Evolutionary conservation across 2,329 filamentous ascomycete genomes (phyloP), one percentile per base, ranked within the genome.

Genomic region (Leptographium flavum): DNA sequence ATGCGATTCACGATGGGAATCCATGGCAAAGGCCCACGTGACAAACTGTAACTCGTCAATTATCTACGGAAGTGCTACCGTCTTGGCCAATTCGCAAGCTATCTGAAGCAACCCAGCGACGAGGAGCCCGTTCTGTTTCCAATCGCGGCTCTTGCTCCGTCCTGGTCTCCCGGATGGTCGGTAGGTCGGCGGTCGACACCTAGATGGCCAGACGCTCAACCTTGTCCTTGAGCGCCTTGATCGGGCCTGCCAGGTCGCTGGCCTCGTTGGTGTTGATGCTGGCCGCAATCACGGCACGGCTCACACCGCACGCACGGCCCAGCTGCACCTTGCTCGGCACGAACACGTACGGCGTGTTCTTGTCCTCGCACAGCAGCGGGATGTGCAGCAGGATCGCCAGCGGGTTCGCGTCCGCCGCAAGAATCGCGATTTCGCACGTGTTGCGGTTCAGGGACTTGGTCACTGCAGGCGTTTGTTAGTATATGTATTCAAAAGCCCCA

Each of bases 121-220:
- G n/a, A n/a, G n/a, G n/a, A n/a, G n/a, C n/a, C n/a, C n/a, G n/a
- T n/a, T n/a, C n/a, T n/a, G n/a, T n/a, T n/a, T n/a, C n/a, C n/a
- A n/a, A n/a, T n/a, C n/a, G n/a, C n/a, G n/a, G n/a, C n/a, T n/a
- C n/a, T n/a, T n/a, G n/a, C n/a, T n/a, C n/a, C n/a, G n/a, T n/a
- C n/a, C n/a, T n/a, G n/a, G n/a, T n/a, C n/a, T n/a, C n/a, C n/a
- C n/a, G n/a, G n/a, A n/a, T n/a, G n/a, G n/a, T n/a, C n/a, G n/a
- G n/a, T n/a, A n/a, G n/a, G n/a, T n/a, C n/a, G n/a, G n/a, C n/a
- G n/a, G n/a, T n/a, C n/a, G n/a, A n/a, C n/a, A n/a, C 55, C 76
- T 81, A 95, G 69, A 95, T 94, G 71, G 90, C 87, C 55, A 95
- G 75, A 57, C 88, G 78, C 75, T 96, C 90, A 46, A 96, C 85